A percentile compares a stretch with the other conserved stretches of the same genome.
phyloP scores from a whole-genome alignment of 106 monocot genomes.

The Narthecium ossifragum region DNA sequence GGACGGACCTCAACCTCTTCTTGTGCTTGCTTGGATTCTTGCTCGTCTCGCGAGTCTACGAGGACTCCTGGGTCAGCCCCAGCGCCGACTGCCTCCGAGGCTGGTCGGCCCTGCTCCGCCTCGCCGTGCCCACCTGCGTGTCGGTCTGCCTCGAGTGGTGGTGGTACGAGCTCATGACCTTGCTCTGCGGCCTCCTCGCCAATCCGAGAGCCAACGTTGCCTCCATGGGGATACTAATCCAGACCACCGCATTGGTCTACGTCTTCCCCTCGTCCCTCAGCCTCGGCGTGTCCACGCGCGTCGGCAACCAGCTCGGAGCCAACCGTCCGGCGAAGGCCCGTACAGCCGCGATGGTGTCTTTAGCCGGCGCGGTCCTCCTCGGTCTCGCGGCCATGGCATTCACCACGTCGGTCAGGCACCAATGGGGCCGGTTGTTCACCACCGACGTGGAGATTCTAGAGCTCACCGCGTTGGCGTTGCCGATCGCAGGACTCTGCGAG shows the following conservation, averaged over 20 bases:
- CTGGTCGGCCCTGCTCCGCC: constrained; percentile 57
- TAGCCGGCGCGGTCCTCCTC: constrained; percentile 27
- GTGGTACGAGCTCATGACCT: constrained; percentile 85
- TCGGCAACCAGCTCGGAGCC: constrained; percentile 81
- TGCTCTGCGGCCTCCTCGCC: constrained; percentile 66
- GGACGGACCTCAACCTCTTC: constrained; percentile 61
- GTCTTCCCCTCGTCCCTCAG: constrained; percentile 83
- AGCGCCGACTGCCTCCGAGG: constrained; percentile 52
- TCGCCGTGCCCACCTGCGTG: constrained; percentile 65
- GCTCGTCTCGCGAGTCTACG: constrained; percentile 35
- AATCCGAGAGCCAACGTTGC: constrained; percentile 68
- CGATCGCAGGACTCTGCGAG: constrained; percentile 90
- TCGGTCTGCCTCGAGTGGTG: constrained; percentile 87
- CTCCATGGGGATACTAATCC: constrained; percentile 84
- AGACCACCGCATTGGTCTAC: constrained; percentile 77
- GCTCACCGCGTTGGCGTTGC: constrained; percentile 73
- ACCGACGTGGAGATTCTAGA: constrained; percentile 53
- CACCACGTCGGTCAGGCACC: constrained; percentile 43
- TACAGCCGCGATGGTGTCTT: constrained; percentile 29
- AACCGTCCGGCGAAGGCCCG: constrained; percentile 45
- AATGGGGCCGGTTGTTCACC: constrained; percentile 75
- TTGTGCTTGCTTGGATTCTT: constrained; percentile 34
- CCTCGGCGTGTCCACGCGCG: constrained; percentile 65
- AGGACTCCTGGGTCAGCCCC: constrained; percentile 52
- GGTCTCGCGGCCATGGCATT: constrained; percentile 55